Conservation (phyloP, 176 grass and related monocot genomes). For the Avena eriantha region DNA sequence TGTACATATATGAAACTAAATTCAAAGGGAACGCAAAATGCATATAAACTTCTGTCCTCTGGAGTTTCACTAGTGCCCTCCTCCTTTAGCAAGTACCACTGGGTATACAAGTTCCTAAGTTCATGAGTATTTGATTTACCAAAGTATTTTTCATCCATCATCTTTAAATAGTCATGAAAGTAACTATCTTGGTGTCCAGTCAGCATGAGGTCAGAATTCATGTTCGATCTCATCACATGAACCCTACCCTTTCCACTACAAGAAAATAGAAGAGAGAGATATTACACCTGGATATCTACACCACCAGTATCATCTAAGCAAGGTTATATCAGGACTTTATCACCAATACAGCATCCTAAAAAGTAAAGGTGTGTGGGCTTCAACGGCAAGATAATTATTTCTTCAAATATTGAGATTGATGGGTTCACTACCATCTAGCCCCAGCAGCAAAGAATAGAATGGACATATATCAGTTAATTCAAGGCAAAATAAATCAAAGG, state of each 20-base stretch:
- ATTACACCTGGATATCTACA: background rate
- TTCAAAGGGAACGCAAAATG: conserved; percentile 30
- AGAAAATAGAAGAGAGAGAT: background rate
- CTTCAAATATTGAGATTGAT: background rate
- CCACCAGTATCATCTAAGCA: conserved; percentile 1
- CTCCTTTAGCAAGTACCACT: background rate
- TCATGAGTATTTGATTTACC: background rate
- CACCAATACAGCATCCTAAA: background rate
- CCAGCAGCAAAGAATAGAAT: background rate
- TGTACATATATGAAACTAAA: conserved; percentile 12
- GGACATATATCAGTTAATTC: background rate
- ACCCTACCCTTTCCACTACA: background rate
- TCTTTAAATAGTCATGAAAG: background rate
- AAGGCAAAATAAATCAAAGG: conserved; percentile 39
- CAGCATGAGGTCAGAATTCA: background rate
- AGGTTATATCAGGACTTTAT: conserved; percentile 14
- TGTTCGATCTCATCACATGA: background rate
- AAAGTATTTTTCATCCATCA: background rate
- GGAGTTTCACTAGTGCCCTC: background rate
- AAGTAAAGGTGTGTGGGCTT: background rate
- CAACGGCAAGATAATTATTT: background rate
- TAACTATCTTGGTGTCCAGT: background rate
- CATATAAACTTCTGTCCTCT: background rate
- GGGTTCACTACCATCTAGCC: background rate
- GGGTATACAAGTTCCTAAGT: background rate